Evolutionary conservation across 805 yeast genomes (phyloP), one percentile per base, ranked within the genome.

Genomic region (Dipodascopsis uninucleata): DNA sequence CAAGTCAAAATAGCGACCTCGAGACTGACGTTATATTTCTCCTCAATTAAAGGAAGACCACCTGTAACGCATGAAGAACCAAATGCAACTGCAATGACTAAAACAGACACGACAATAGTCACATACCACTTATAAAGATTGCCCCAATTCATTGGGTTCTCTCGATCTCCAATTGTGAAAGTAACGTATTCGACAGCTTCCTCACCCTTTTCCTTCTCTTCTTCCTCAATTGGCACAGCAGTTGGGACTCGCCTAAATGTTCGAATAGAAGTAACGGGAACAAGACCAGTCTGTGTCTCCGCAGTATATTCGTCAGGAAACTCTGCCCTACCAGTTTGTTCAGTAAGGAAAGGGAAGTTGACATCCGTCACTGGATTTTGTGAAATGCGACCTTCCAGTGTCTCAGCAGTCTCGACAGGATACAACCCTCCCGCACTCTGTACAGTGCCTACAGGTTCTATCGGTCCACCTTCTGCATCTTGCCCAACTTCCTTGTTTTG

Each of bases 11-110:
- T 81, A 7, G 96, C 78, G 17, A 87, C 96, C 63, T 85, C 96
- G 1, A 69, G 62, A 12, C 85, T 76, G 18, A 88, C 96, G 50
- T 78, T 67, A 63, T 72, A 86, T 57, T 78, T 73, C 10, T 81
- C 81, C 49, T 71, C 68, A 49, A 86, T 78, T 14, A 82, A 71
- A n/a, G 72, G 75, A 38, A 89, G 68, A 35, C 94, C 93, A 57
- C 95, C 95, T 21, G 95, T 82, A 58, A 86, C 82, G 61, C 90
- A 83, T 1, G 96, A 83, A 3, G 96, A 85, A 31, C 96, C 96
- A 63, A 85, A 88, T 1, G 97, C 97, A 24, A 90, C 96, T 58
- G 87, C 77, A 45, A 89, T 81, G 39, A 89, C 96, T 52, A 85
- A 72, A 25, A 78, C 54, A 1, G 96, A 79, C 20, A 85, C 69